Evolutionary conservation across 148 eudicot genomes (phyloP), one percentile per base, ranked within the genome.

Genomic region (Persicaria tinctoria): DNA sequence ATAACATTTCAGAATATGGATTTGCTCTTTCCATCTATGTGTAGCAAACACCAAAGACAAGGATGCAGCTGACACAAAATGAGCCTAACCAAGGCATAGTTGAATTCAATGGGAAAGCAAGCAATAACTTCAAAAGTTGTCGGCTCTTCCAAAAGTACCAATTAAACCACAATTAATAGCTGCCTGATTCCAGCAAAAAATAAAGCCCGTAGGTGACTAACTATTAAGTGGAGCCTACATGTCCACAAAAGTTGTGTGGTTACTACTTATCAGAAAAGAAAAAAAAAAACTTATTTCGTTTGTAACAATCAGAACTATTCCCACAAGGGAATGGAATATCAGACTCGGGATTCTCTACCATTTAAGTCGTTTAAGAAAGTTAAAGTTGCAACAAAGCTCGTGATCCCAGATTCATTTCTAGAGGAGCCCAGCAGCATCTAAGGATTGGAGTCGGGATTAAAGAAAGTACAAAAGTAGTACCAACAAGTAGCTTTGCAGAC

Each of bases 401-500:
- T 57, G 63, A 57, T 57, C 17, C 3, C 6, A 18, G 27, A 57
- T 57, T 57, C 17, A 5, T 16, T 18, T 6, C 17, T 9, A 18
- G 63, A 57, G 63, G 63, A 57, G 32, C 6, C 18, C 38, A 7
- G 9, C 38, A 59, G 64, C 38, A 59, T 6, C 64, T 6, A 59
- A 18, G 11, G 32, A 59, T 59, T 59, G 64, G 64, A 59, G 6
- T 59, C 7, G 17, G 38, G 64, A 59, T 8, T 59, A 5, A 3
- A 59, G 64, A 20, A 59, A 59, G 38, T 50, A 50, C 1, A 20
- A 18, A 59, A 59, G 12, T 6, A 9, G 60, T 55, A 17, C 53
- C 60, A 55, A 55, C 60, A 16, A 55, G 60, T 55, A 55, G 60
- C 20, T 16, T 55, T 5, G 60, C 60, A 74, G 76, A 86, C 97